Conservation (phyloP, 345 rosid genomes). For the Citrus sp. region DNA sequence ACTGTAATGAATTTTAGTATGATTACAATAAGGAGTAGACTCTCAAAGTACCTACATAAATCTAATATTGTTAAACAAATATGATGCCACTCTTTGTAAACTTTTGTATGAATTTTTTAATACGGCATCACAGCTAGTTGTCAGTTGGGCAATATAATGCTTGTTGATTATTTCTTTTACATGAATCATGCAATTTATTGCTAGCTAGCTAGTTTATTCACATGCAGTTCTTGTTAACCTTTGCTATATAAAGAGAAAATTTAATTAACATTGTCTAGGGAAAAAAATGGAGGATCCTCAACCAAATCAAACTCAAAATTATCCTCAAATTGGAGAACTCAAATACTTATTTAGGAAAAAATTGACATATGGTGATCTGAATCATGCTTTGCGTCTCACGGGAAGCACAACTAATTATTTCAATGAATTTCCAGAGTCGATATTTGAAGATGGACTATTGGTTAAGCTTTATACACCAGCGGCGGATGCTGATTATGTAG, state of each 20-base stretch:
- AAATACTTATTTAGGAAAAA: background rate
- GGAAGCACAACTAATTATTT: background rate
- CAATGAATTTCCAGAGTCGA: background rate
- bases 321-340: background rate
- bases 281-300: background rate
- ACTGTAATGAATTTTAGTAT: too few relatives aligned
- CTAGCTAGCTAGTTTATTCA: too few relatives aligned
- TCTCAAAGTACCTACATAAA: too few relatives aligned
- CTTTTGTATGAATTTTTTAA: background rate
- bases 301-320: background rate
- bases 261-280: background rate
- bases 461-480: background rate
- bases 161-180: background rate
- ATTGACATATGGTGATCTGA: background rate
- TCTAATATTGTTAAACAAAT: too few relatives aligned
- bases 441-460: background rate
- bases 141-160: background rate
- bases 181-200: background rate
- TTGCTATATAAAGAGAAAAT: background rate
- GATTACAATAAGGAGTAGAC: too few relatives aligned
- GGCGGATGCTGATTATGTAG: too few relatives aligned
- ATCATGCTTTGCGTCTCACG: background rate
- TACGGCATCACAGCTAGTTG: background rate
- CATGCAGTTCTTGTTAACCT: background rate
- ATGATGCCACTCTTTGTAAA: too few relatives aligned